Base-by-base conservation (phyloP, 352 stramenopile genomes). In the Phytophthora multivora region DNA sequence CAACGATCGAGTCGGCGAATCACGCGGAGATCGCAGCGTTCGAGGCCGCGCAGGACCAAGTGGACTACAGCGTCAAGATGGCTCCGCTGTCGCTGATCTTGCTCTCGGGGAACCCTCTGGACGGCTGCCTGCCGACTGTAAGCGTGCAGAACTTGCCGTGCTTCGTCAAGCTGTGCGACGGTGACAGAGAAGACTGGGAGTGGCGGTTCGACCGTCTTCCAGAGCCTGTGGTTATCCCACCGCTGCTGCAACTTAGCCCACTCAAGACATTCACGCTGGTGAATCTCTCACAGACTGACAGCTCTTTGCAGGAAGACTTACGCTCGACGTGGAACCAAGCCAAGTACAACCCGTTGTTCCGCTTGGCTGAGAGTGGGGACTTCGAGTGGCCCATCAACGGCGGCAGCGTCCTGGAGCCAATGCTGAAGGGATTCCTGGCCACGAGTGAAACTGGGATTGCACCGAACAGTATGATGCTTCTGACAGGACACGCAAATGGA, bases 371-470 rank as follows among this genome's bases (percentile, higher is more conserved):
- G 21, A 71, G 47, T 16, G 71, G 77, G 9, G 80, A 88, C n/a
- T 90, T 87, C 70, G 78, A 87, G 19, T 90, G 79, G 79, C 85
- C 85, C 1, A 73, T 91, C 39, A 88, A 83, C n/a, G 85, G 85
- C 1, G 83, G 83, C 7, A 83, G 63, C 23, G 47, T 88, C 21
- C 33, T 78, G 2, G 76, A 91, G 36, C 79, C 85, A 1, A 56
- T 85, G 48, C 47, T 88, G 19, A 80, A 87, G 39, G 58, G 69
- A 3, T 89, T 89, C 35, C 40, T 87, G 6, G 48, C 65, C 4
- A 59, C 72, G 25, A 68, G 67, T 43, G 69, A 62, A 42, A 51
- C 61, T 49, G 47, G 56, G 70, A 36, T 76, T 59, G 28, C 55
- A 4, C 67, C 75, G 35, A 86, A 81, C 25, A 74, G 65, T 12